Conservation (phyloP, 2,329 filamentous ascomycete species). For the Nemania serpens region DNA sequence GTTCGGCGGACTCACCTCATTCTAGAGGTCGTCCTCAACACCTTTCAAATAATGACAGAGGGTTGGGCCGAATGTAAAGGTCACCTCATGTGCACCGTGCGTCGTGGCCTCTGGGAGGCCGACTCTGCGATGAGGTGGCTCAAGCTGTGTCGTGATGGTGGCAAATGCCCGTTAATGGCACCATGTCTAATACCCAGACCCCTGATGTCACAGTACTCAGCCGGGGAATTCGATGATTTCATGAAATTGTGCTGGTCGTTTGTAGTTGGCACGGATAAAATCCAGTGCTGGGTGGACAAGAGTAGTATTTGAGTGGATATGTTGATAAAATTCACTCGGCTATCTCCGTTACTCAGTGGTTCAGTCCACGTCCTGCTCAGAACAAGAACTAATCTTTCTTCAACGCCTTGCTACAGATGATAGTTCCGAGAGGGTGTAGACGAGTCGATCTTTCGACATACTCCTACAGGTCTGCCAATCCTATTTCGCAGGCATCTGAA, state of each 20-base stretch:
- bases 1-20: constrained; percentile 18
- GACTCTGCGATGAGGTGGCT: constrained; percentile 19
- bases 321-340: too few species aligned
- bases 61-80: constrained; percentile 16
- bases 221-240: constrained; percentile 17
- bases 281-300: constrained; percentile 20
- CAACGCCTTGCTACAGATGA: too few species aligned
- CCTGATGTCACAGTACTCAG: constrained; percentile 14
- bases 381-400: too few species aligned
- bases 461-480: too few species aligned
- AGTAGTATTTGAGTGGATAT: neutral
- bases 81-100: constrained; percentile 7
- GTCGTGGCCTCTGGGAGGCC: constrained; percentile 18
- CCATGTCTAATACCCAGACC: constrained; percentile 10
- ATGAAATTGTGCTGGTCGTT: constrained; percentile 18
- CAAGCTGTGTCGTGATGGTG: neutral
- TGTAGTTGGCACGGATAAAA: constrained; percentile 18
- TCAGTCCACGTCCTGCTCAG: too few species aligned
- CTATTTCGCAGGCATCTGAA: too few species aligned
- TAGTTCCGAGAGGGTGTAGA: too few species aligned
- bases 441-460: too few species aligned
- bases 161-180: constrained; percentile 8
- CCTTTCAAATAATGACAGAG: constrained; percentile 6
- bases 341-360: too few species aligned
- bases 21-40: constrained; percentile 13